phyloP scores from a whole-genome alignment of 2,329 filamentous ascomycete species.

The Raffaelea albimanens region DNA sequence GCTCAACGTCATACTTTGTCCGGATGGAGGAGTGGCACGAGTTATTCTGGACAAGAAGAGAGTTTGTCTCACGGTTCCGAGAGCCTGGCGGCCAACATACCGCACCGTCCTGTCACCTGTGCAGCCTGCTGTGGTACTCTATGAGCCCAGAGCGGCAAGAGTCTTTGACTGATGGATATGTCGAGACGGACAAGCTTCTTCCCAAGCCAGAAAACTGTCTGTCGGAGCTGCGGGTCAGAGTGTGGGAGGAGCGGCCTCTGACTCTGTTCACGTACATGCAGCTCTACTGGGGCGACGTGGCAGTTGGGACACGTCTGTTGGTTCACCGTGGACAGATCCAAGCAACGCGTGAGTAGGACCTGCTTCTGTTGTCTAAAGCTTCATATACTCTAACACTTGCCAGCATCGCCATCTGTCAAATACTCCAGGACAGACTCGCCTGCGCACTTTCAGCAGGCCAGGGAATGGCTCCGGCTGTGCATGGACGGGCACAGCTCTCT shows the following conservation, averaged over 20 bases:
- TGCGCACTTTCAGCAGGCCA: not conserved
- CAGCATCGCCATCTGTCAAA: not conserved
- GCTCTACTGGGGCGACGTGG: not conserved
- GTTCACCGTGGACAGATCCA: not conserved
- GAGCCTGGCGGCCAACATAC: not conserved
- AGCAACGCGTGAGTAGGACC: not conserved
- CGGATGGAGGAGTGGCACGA: not conserved
- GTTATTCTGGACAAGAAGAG: not conserved
- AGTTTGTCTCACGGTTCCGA: not conserved
- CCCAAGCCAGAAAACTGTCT: not conserved
- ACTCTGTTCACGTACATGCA: not conserved
- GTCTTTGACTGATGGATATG: too few relatives aligned
- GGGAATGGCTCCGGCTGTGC: not conserved
- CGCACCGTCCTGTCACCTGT: not conserved
- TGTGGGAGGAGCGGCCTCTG: not conserved
- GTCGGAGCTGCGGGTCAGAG: not conserved
- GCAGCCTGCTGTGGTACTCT: not conserved
- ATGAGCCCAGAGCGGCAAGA: not conserved
- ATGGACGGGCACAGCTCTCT: not conserved
- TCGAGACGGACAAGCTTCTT: too few relatives aligned
- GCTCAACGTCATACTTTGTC: not conserved
- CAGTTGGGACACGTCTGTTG: not conserved
- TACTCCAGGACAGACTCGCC: not conserved
- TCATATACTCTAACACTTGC: too few relatives aligned
- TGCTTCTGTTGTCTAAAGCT: too few relatives aligned